Base-by-base conservation (phyloP, 164 flowering plant genomes). In the Warburgia ugandensis region DNA sequence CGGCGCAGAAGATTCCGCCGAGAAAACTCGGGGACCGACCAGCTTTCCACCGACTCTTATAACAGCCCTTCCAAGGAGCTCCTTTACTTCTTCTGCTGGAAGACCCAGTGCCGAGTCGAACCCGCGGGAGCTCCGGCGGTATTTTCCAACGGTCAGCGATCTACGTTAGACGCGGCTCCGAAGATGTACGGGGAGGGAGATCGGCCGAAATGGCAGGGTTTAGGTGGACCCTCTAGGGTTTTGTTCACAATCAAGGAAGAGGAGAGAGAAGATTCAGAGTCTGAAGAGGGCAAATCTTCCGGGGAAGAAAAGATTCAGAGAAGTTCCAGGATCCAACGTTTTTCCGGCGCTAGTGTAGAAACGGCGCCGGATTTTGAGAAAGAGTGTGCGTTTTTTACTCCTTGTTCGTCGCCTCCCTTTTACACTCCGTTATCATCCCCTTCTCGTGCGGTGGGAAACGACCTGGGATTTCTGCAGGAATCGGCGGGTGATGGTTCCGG, bases 401-500 rank as follows among this genome's bases (percentile, higher is more conserved):
- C 85, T 0, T 77, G 75, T 41, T 75, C 60, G 45, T 79, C 85
- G 31, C 85, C 82, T 2, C 60, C 67, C 33, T 77, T 60, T 55
- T 71, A 54, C 49, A 75, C 85, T 26, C 82, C 85, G 1, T 39
- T 63, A 37, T 64, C 72, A 25, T 77, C 85, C 30, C 85, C 85
- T 1, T 20, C 44, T 48, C 72, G 68, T 12, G 49, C 10, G n/a
- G 31, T 8, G 3, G 19, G 28, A 42, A 19, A 5, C 20, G 69
- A 2, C 49, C 3, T 9, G 31, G 31, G 32, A 27, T 13, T 26
- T 45, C 33, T n/a, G 32, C 6, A 20, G 49, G 7, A 7, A 17
- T 6, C 9, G 17, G 6, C 19, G 49, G 49, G 6, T 6, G 8
- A 27, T 23, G 27, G 17, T 13, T 38, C 41, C 19, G 19, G 19